These are phyloP conservation scores for Torulaspora microellipsoides DNA, from an alignment of 805 yeast species.

Conservation along the genomic window DNA sequence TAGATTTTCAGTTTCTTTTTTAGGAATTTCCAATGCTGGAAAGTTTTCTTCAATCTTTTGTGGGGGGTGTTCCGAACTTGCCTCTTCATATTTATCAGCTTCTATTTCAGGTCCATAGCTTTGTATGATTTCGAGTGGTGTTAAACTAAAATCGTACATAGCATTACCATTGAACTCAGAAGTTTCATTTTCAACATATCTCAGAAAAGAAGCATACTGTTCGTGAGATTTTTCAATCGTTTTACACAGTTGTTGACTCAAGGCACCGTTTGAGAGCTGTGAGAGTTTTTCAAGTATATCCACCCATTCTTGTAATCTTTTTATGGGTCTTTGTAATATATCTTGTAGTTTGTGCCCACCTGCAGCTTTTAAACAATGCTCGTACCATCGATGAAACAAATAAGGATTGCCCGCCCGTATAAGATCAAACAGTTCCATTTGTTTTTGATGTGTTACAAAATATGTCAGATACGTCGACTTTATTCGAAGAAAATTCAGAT, in stretches of 20 bases:
- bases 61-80: background rate
- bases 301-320: slow-evolving; percentile 29
- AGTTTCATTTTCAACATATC: slow-evolving; percentile 15
- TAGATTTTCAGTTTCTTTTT: no score
- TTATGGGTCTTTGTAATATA: slow-evolving; percentile 33
- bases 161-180: slow-evolving; percentile 18
- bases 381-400: slow-evolving; percentile 33
- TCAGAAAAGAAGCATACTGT: slow-evolving; percentile 16
- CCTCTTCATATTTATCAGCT: background rate
- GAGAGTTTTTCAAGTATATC: slow-evolving; percentile 9
- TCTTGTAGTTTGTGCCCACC: slow-evolving; percentile 30
- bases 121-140: slow-evolving; percentile 30
- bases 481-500: slow-evolving; percentile 32
- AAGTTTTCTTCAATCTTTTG: background rate
- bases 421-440: slow-evolving; percentile 24
- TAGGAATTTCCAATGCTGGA: no score
- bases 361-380: slow-evolving; percentile 30
- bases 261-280: background rate
- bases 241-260: background rate
- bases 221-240: slow-evolving; percentile 4
- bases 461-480: slow-evolving; percentile 36
- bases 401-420: slow-evolving; percentile 17
- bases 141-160: slow-evolving; percentile 22
- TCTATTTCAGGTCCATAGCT: slow-evolving; percentile 18
- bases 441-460: slow-evolving; percentile 30